Evolutionary conservation across 1,284 basidiomycete genomes (phyloP), one percentile per base, ranked within the genome.

Genomic region (Tilletia horrida): DNA sequence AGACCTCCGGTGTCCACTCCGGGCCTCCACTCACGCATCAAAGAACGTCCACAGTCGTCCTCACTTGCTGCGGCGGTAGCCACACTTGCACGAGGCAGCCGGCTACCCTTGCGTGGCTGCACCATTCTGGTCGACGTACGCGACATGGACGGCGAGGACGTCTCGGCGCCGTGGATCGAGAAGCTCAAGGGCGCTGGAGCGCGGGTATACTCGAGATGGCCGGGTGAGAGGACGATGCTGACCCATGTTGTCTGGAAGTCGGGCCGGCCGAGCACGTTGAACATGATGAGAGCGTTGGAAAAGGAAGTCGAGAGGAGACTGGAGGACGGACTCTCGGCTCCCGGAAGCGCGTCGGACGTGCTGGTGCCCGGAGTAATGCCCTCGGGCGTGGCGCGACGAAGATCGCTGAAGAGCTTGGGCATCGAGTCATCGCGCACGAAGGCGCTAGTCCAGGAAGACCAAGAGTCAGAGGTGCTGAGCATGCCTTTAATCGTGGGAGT

Each of bases 221-320:
- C 67, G 45, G 40, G 29, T n/a, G 50, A 61, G 25, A 43, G n/a
- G 31, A 25, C 29, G 42, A 29, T 35, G 29, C 44, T 78, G 47
- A 78, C 72, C 18, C 76, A 78, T 43, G 77, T 79, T 27, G 73
- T 79, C 42, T 79, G 71, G 69, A 79, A 77, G 66, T 71, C 71
- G 43, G 77, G 77, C 13, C 64, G 67, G 23, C 76, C 76, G 18
- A 71, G 69, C 48, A 79, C 77, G 50, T 65, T 77, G 45, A 72
- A 73, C 57, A 68, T 67, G 57, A 73, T 75, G 43, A 62, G 75
- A 13, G 73, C 70, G 16, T 21, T 59, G 29, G 55, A 59, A 27
- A 59, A 59, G 55, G 61, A 71, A 43, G 67, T 67, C 2, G 73
- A 76, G 11, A 67, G 67, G 1, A 73, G 72, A 42, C 3, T 40